A percentile compares a stretch with the other conserved stretches of the same genome.
phyloP scores from a whole-genome alignment of 495 filamentous ascomycete species.

The Neurospora sp. region DNA sequence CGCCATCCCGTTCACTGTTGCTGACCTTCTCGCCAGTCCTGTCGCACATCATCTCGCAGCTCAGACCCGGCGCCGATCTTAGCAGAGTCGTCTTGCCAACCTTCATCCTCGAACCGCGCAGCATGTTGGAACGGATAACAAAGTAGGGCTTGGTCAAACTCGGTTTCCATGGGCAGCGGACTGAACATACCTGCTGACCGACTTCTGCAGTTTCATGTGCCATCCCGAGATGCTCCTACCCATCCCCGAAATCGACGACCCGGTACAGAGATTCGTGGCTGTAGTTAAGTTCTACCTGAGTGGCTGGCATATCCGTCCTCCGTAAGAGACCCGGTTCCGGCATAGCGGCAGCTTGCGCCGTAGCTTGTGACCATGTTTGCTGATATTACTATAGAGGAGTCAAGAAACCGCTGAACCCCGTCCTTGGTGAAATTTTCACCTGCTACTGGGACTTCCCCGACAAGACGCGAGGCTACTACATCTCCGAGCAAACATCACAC shows the following conservation, averaged over 20 bases:
- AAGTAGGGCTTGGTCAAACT: conserved; percentile 50
- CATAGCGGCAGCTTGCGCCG: not conserved
- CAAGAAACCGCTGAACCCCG: conserved; percentile 96
- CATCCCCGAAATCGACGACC: conserved; percentile 81
- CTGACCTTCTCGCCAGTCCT: conserved; percentile 48
- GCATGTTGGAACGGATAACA: conserved; percentile 97
- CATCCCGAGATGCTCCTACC: conserved; percentile 92
- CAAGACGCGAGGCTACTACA: conserved; percentile 81
- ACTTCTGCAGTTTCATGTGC: conserved; percentile 80
- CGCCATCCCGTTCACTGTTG: not conserved
- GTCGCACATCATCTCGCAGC: conserved; percentile 91
- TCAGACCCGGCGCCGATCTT: conserved; percentile 89
- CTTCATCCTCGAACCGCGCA: conserved; percentile 94
- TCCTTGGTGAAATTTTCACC: conserved; percentile 89
- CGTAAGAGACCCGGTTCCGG: conserved; percentile 43
- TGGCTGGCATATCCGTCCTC: conserved; percentile 97
- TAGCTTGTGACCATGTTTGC: not conserved
- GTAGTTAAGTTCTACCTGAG: conserved; percentile 97
- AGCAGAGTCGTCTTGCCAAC: conserved; percentile 91
- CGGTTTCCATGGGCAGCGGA: not conserved
- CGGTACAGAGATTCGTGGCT: conserved; percentile 78
- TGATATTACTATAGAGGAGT: conserved; percentile 57
- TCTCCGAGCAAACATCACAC: conserved; percentile 88
- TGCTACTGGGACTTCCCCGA: conserved; percentile 93
- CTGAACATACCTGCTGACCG: conserved; percentile 12